These are phyloP conservation scores for Botrytis hyacinthi DNA, from an alignment of 2,329 filamentous ascomycete species.

Conservation along the genomic window DNA sequence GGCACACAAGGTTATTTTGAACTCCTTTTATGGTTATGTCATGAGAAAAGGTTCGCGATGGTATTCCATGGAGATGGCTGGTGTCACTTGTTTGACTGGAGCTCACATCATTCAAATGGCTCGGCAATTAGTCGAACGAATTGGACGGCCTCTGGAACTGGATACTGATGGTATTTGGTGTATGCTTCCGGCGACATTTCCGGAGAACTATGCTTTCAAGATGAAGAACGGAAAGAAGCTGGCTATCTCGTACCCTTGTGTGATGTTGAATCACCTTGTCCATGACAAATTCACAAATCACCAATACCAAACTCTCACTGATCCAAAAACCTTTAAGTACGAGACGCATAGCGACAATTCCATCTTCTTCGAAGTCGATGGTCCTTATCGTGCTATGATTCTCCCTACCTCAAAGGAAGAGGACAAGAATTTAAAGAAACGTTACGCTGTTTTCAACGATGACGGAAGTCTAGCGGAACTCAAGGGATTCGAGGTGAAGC, in stretches of 20 bases:
- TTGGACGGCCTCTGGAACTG: slow-evolving; percentile 87
- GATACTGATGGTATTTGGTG: slow-evolving; percentile 99
- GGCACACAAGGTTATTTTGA: slow-evolving; percentile 97
- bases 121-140: slow-evolving; percentile 85
- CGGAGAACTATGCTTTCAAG: slow-evolving; percentile 93
- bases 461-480: slow-evolving; percentile 92
- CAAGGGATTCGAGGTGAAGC: slow-evolving; percentile 97
- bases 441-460: slow-evolving; percentile 98
- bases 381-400: slow-evolving; percentile 96
- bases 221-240: slow-evolving; percentile 95
- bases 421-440: slow-evolving; percentile 99
- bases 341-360: slow-evolving; percentile 98
- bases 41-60: slow-evolving; percentile 98
- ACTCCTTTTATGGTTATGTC: slow-evolving; percentile 98
- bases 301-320: slow-evolving; percentile 88
- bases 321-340: slow-evolving; percentile 79
- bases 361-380: slow-evolving; percentile 99
- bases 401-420: slow-evolving; percentile 97
- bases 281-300: slow-evolving; percentile 95
- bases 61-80: slow-evolving; percentile 99
- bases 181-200: slow-evolving; percentile 93
- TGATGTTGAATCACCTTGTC: slow-evolving; percentile 98
- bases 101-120: slow-evolving; percentile 97
- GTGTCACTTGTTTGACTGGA: slow-evolving; percentile 94
- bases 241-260: slow-evolving; percentile 94